These are phyloP conservation scores for Linnemannia elongata DNA, from an alignment of 192 early-diverging fungal genomes.

Conservation along the genomic window DNA sequence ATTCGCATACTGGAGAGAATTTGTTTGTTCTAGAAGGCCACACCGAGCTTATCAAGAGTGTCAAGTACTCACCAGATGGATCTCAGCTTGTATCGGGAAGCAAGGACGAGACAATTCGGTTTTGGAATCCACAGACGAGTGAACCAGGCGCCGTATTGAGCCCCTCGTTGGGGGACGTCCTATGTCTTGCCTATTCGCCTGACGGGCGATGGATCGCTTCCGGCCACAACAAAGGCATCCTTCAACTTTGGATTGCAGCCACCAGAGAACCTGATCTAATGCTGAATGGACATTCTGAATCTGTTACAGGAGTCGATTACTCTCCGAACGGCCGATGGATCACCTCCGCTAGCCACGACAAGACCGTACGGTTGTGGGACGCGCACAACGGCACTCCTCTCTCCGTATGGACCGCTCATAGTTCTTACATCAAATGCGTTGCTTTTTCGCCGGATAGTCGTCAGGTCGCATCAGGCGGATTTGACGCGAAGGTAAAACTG, in stretches of 20 bases:
- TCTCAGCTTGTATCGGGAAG: background rate
- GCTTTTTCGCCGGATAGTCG: no score
- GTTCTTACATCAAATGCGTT: no score
- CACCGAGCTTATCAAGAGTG: no score
- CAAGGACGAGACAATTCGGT: background rate
- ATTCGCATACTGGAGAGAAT: background rate
- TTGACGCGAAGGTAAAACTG: no score
- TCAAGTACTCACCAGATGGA: background rate
- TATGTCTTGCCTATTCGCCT: slow-evolving; percentile 6
- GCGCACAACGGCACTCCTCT: no score
- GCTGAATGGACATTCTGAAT: background rate
- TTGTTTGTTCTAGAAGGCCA: background rate
- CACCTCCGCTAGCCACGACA: background rate
- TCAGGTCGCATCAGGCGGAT: no score
- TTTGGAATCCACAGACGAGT: background rate
- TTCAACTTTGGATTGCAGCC: slow-evolving; percentile 12
- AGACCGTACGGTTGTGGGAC: slow-evolving; percentile 7
- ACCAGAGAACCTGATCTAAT: background rate
- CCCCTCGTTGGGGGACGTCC: background rate
- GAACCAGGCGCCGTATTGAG: background rate
- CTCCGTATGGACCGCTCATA: no score
- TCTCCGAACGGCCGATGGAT: slow-evolving; percentile 5
- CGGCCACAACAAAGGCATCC: background rate
- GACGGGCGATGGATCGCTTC: slow-evolving; percentile 8
- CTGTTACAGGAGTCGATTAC: background rate